phyloP scores from a whole-genome alignment of 2,329 filamentous ascomycete genomes.

The Colletotrichum somersetense region DNA sequence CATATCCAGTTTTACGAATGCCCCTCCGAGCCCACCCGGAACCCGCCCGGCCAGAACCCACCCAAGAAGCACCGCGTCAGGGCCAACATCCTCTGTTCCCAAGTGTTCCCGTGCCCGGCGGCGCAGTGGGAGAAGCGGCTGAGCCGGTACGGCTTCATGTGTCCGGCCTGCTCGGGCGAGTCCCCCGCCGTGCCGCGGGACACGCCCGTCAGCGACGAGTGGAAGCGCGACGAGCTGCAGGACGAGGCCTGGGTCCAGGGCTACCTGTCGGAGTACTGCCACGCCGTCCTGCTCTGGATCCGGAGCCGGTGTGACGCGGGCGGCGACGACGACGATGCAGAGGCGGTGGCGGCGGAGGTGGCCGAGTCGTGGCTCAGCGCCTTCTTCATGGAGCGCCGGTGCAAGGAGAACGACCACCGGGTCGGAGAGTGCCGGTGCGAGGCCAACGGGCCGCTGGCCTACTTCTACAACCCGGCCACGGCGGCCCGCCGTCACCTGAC shows the following conservation, averaged over 20 bases:
- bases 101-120: slow-evolving; percentile 30
- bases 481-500: slow-evolving; percentile 32
- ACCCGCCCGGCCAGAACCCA: background rate
- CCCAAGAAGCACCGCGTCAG: slow-evolving; percentile 21
- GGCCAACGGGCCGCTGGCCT: slow-evolving; percentile 30
- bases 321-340: background rate
- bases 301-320: background rate
- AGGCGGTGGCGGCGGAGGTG: background rate
- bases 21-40: slow-evolving; percentile 9
- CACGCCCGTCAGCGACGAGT: slow-evolving; percentile 24
- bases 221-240: slow-evolving; percentile 25
- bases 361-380: slow-evolving; percentile 19
- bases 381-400: slow-evolving; percentile 35
- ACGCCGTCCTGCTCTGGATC: slow-evolving; percentile 22
- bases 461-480: slow-evolving; percentile 39
- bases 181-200: slow-evolving; percentile 27
- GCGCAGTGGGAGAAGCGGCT: slow-evolving; percentile 31
- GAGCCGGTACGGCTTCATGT: slow-evolving; percentile 34
- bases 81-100: slow-evolving; percentile 38
- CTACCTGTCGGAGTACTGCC: slow-evolving; percentile 22
- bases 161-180: slow-evolving; percentile 39
- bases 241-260: slow-evolving; percentile 30
- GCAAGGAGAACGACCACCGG: slow-evolving; percentile 38
- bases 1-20: slow-evolving; percentile 32
- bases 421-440: slow-evolving; percentile 35